Percentiles rank a stretch among this genome's conserved stretches.
Conservation (phyloP, 164 flowering plant species). For the Berberis thunbergii region DNA sequence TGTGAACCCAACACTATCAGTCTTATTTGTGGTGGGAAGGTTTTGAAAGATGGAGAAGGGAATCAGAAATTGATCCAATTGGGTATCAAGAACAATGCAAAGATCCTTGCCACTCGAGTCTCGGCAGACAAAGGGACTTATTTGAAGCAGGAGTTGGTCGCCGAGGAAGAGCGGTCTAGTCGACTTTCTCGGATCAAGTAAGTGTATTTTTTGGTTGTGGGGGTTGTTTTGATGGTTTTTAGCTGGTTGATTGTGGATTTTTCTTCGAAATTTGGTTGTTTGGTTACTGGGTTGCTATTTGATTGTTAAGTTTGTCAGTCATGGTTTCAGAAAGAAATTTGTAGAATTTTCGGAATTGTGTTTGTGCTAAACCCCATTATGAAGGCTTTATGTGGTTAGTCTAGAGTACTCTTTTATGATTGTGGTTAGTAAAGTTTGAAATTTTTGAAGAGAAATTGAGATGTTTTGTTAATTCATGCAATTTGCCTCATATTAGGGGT, state of each 20-base stretch:
- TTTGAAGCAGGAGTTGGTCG: conserved; percentile 34
- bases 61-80: conserved; percentile 36
- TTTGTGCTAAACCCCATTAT: too few relatives aligned
- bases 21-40: conserved; percentile 57
- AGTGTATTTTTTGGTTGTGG: neutral
- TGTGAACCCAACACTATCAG: conserved; percentile 42
- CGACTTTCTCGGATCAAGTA: conserved; percentile 65
- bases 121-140: conserved; percentile 37
- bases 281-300: neutral
- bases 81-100: conserved; percentile 67
- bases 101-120: conserved; percentile 43
- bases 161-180: conserved; percentile 62
- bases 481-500: too few relatives aligned
- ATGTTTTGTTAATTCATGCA: too few relatives aligned
- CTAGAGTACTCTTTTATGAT: too few relatives aligned
- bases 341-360: too few relatives aligned
- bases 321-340: too few relatives aligned
- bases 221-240: neutral
- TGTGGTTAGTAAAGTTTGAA: too few relatives aligned
- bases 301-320: neutral
- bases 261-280: neutral
- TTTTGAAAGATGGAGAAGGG: conserved; percentile 54
- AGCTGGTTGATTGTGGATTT: neutral
- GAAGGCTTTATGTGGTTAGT: too few relatives aligned
- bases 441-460: too few relatives aligned